A percentile compares a stretch with the other conserved stretches of the same genome.
These are phyloP conservation scores for Prunella vulgaris DNA, from an alignment of 257 asterid genomes.

Conservation along the genomic window DNA sequence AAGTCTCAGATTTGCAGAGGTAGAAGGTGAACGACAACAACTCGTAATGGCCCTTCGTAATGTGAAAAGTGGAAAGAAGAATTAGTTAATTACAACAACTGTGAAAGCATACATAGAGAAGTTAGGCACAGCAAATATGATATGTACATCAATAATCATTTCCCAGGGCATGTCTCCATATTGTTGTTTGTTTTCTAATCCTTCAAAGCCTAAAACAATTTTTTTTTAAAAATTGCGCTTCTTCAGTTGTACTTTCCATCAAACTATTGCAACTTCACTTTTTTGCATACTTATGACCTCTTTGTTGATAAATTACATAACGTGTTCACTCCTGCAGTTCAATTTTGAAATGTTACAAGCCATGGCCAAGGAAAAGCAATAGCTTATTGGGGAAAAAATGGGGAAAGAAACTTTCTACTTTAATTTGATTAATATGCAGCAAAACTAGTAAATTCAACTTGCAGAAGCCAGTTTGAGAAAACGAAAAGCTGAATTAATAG, in stretches of 20 bases:
- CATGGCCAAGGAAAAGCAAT: conserved; percentile 10
- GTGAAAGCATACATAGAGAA: conserved; percentile 20
- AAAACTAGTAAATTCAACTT: not conserved
- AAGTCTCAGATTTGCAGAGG: conserved; percentile 96
- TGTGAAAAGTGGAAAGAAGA: conserved; percentile 65
- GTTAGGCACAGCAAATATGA: conserved; percentile 24
- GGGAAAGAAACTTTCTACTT: not conserved
- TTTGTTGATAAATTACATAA: not conserved
- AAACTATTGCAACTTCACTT: conserved; percentile 11
- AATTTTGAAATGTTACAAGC: conserved; percentile 3
- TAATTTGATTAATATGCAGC: not conserved
- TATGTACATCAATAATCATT: conserved; percentile 30
- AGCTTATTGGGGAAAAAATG: not conserved
- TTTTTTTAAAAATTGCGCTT: conserved; percentile 18
- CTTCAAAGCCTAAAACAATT: conserved; percentile 18
- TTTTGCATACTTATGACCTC: not conserved
- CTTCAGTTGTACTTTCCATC: conserved; percentile 8
- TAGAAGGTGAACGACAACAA: conserved; percentile 95
- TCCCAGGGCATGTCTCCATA: conserved; percentile 18
- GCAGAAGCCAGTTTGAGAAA: conserved; percentile 15
- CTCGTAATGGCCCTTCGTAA: conserved; percentile 91
- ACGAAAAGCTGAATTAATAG: conserved; percentile 8
- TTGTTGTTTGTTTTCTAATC: conserved; percentile 18
- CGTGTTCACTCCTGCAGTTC: conserved; percentile 18
- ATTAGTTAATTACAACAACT: conserved; percentile 28